Percentiles rank a stretch among this genome's conserved stretches.
Evolutionary conservation across 352 stramenopile genomes (phyloP).

Genomic region (Peronospora tabacina): DNA sequence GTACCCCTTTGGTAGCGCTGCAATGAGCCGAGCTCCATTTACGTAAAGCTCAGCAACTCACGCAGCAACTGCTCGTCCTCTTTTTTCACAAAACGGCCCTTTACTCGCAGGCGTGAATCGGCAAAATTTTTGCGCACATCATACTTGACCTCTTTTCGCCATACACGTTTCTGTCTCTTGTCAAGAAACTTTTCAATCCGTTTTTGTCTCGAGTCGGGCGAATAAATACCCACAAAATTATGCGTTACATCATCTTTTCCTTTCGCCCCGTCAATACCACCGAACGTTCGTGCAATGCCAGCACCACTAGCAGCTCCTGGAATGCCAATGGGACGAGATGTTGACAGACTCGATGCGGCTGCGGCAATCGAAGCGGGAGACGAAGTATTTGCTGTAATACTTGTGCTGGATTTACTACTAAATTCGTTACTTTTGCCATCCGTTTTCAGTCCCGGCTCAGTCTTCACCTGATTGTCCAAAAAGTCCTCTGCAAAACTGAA

Average conservation of each 20-base stretch:
- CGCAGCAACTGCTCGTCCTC: constrained; percentile 91
- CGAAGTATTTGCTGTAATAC: not conserved
- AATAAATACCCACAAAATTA: constrained; percentile 92
- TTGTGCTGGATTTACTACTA: constrained; percentile 7
- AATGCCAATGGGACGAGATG: constrained; percentile 75
- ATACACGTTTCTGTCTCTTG: constrained; percentile 93
- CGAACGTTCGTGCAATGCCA: constrained; percentile 35
- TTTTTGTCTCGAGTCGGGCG: constrained; percentile 88
- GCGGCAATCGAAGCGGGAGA: constrained; percentile 15
- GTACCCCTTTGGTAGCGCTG: constrained; percentile 10
- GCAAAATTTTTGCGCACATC: constrained; percentile 98
- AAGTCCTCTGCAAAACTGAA: constrained; percentile 86
- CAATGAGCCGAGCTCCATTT: constrained; percentile 11
- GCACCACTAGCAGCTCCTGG: constrained; percentile 41
- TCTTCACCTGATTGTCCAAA: constrained; percentile 68
- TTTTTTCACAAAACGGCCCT: constrained; percentile 97
- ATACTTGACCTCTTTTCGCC: constrained; percentile 95
- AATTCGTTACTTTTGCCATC: constrained; percentile 27
- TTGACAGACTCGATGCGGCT: constrained; percentile 38
- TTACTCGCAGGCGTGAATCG: constrained; percentile 93
- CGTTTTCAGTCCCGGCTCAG: constrained; percentile 34
- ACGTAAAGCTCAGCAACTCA: constrained; percentile 79
- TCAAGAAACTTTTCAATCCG: constrained; percentile 92
- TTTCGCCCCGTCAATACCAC: constrained; percentile 32
- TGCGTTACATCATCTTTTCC: constrained; percentile 61